Base-by-base conservation (phyloP, 345 rosid genomes). In the Hibiscus trionum region DNA sequence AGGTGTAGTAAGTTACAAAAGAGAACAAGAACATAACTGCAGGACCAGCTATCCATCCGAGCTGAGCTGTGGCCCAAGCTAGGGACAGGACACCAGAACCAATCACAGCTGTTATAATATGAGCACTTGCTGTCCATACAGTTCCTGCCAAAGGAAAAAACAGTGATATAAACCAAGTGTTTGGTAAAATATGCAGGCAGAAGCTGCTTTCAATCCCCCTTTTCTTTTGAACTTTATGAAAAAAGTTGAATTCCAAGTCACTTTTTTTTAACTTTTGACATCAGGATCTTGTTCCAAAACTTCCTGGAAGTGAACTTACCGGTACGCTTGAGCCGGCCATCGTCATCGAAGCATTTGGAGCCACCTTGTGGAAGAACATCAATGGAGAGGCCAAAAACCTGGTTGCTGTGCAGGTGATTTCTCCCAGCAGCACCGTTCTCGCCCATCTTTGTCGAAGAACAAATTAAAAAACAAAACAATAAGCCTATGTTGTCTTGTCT, bases 301-400 rank as follows among this genome's bases (percentile, higher is more conserved):
- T 44, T 44, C 39, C 29, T 39, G 39, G 24, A 19, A 31, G 7
- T 14, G 44, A 52, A 63, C 26, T 60, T 77, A 91, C 98, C 97
- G 59, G 91, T 89, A 83, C 98, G 65, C 77, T 87, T 89, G 75
- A 56, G 83, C 24, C 84, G 86, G 11, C 91, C 97, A 15, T 93
- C 98, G 29, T 93, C 97, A 37, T 93, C 97, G 57, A 91, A 85
- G 82, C 82, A 83, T 56, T 86, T 74, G 78, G 93, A 85, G 69
- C 78, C 90, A 7, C 66, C 75, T 55, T 75, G 79, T 3, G 78
- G 68, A 29, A 72, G 84, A 75, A 70, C 69, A 69, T 83, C 86
- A 6, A 84, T 29, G 75, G 90, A 68, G 56, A 84, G 50, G 73
- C 69, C 80, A 37, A 81, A 79, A 44, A 47, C 81, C 26, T 74